phyloP scores from a whole-genome alignment of 2,329 filamentous ascomycete genomes.

The Trichoderma sp. region DNA sequence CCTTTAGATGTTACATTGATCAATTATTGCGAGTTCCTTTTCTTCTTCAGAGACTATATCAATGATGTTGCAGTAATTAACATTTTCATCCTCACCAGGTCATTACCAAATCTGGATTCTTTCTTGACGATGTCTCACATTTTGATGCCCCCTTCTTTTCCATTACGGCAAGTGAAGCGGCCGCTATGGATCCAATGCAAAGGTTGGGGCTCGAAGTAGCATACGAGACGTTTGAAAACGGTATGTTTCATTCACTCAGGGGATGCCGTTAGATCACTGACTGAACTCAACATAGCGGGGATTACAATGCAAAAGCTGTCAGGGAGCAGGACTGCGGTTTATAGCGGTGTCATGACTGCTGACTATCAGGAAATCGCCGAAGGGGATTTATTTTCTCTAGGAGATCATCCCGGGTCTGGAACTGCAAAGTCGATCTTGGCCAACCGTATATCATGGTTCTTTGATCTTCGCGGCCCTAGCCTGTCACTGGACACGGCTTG shows the following conservation, averaged over 20 bases:
- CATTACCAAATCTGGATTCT: not conserved
- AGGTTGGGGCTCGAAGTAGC: not conserved
- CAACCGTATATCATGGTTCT: conserved; percentile 8
- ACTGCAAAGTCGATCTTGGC: not conserved
- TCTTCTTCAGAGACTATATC: not conserved
- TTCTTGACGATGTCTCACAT: not conserved
- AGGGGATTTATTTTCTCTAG: not conserved
- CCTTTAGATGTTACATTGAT: not conserved
- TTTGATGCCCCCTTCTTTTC: not conserved
- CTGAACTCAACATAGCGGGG: not conserved
- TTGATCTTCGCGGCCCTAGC: not conserved
- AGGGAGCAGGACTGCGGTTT: not conserved
- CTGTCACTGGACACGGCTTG: not conserved
- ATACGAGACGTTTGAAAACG: not conserved
- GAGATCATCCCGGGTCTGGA: not conserved
- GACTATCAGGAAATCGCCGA: not conserved
- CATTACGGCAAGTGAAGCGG: not conserved
- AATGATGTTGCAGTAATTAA: not conserved
- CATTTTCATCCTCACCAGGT: not conserved
- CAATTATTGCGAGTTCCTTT: not conserved
- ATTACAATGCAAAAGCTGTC: not conserved
- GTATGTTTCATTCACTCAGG: not conserved
- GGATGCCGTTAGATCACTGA: not conserved
- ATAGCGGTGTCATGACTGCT: not conserved
- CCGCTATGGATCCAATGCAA: not conserved